Evolutionary conservation across 768 basidiomycete genomes (phyloP), one percentile per base, ranked within the genome.

Genomic region (Amanita polypyramis): DNA sequence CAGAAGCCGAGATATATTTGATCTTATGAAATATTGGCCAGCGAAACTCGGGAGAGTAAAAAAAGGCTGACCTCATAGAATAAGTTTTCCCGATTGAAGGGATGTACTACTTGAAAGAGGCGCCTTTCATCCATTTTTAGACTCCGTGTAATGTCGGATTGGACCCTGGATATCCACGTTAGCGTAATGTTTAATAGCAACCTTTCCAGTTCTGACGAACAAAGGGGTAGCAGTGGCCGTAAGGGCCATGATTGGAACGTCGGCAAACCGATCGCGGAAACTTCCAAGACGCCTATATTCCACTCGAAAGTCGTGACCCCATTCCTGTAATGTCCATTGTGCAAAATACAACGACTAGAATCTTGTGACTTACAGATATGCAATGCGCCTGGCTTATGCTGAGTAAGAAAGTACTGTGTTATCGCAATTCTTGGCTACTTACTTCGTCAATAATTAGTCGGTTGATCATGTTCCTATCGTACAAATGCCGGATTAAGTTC

Each of bases 391-490:
- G 21, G 21, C 12, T 2, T 43, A 40, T 35, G 52, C 25, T 27
- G 10, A 49, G 25, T 17, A 36, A 4, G n/a, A 36, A 11, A 23
- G 15, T 36, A 2, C 5, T 9, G 3, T 8, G 20, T 14, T 7
- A 47, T 25, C 5, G 34, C 29, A 4, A 33, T 5, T 39, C 19
- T 4, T 53, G 45, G 46, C 4, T 19, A 56, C 62, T 41, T 50
- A 83, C 85, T 74, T 92, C 89, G 48, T 92, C 89, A 2, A 92
- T 73, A 10, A 92, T 85, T 4, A 93, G 67, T 5, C 88, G 70
- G 51, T 81, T 85, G 3, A 92, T 65, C 46, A 77, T 71, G 6
- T 70, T 66, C 12, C 79, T 69, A n/a, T 67, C 58, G 51, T 87
- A 69, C 12, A 82, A 58, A 1, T 57, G 61, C 5, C 66, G 61